phyloP scores from a whole-genome alignment of 2,329 filamentous ascomycete genomes.

The Metarhizium guizhouense region DNA sequence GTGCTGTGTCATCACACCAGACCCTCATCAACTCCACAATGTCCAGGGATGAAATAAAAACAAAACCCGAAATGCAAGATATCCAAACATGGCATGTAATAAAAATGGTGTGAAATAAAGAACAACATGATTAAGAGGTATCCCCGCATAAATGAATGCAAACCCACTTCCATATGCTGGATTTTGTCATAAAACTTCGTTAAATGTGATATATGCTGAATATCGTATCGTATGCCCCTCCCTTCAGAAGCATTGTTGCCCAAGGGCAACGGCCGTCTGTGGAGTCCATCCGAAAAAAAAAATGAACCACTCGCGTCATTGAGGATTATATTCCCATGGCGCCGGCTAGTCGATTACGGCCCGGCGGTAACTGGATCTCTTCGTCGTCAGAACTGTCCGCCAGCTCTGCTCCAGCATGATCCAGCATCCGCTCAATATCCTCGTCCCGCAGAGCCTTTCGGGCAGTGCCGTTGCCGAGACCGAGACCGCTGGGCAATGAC shows the following conservation, averaged over 20 bases:
- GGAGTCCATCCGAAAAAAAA: not conserved
- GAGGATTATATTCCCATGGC: conserved; percentile 18
- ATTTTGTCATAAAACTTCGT: not conserved
- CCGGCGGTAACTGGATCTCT: conserved; percentile 42
- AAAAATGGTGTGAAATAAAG: too few species aligned
- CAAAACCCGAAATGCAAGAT: not conserved
- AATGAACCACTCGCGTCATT: not conserved
- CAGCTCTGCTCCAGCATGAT: conserved; percentile 38
- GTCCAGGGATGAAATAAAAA: not conserved
- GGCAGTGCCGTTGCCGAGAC: conserved; percentile 27
- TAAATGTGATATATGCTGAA: not conserved
- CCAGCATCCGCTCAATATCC: conserved; percentile 51
- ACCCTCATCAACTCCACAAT: not conserved
- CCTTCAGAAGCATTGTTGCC: not conserved
- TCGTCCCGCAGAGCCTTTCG: conserved; percentile 38
- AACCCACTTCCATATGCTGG: not conserved
- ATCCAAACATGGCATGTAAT: not conserved
- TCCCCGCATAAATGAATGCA: not conserved
- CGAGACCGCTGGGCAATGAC: conserved; percentile 41
- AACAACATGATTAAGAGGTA: not conserved
- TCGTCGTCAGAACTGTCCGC: conserved; percentile 49
- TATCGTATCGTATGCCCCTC: not conserved
- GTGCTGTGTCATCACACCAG: not conserved
- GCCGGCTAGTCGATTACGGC: conserved; percentile 18
- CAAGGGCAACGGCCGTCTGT: not conserved